phyloP scores from a whole-genome alignment of 2,329 filamentous ascomycete genomes.

The Fusarium mexicanum region DNA sequence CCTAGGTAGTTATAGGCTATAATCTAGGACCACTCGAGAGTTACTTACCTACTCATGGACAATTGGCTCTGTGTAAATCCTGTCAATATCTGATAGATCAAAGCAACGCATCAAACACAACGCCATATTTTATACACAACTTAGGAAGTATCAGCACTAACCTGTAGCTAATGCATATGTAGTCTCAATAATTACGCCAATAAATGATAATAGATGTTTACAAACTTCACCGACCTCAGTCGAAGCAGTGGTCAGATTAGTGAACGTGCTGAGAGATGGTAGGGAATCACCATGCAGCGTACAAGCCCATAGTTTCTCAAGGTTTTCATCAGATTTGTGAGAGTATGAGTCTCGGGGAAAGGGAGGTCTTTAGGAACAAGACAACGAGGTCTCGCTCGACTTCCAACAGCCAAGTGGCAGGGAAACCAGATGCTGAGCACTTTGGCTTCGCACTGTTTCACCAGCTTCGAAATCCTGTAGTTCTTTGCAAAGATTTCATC shows the following conservation, averaged over 20 bases:
- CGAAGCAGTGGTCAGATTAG: neutral
- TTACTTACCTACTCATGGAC: neutral
- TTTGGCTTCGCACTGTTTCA: neutral
- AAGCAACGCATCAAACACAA: neutral
- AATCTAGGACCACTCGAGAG: neutral
- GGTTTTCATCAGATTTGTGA: slow-evolving; percentile 58
- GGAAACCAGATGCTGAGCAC: neutral
- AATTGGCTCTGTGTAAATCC: neutral
- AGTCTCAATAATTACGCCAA: neutral
- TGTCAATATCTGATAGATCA: neutral
- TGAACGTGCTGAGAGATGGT: neutral
- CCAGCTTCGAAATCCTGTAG: neutral
- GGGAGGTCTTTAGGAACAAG: slow-evolving; percentile 56
- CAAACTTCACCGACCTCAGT: neutral
- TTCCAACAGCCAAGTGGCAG: neutral
- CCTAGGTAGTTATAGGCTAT: neutral
- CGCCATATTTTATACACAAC: neutral
- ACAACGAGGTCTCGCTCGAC: slow-evolving; percentile 1
- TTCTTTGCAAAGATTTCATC: neutral
- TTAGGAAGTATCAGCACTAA: neutral
- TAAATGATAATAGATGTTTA: neutral
- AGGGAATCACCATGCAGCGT: slow-evolving; percentile 59
- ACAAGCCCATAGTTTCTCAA: slow-evolving; percentile 59
- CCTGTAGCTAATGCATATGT: neutral
- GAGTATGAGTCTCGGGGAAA: slow-evolving; percentile 63